phyloP scores from a whole-genome alignment of 1,284 basidiomycete genomes.

The Cystobasidiaceae sp. region DNA sequence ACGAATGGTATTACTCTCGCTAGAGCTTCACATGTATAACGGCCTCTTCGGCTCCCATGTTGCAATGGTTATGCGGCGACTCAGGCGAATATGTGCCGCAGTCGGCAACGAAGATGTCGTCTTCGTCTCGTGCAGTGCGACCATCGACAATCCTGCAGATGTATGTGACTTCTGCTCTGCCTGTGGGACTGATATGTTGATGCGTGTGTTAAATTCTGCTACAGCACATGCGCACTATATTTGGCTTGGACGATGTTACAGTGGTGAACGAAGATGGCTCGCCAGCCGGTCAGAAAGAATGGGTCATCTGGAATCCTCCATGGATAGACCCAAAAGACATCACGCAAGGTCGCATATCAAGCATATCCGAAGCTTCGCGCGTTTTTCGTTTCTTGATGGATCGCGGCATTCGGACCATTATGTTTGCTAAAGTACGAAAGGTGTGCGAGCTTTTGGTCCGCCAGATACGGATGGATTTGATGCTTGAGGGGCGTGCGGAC shows the following conservation, averaged over 20 bases:
- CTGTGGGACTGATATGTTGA: no score
- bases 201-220: no score
- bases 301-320: conserved; percentile 68
- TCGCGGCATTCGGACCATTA: conserved; percentile 69
- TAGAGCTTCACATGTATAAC: conserved; percentile 45
- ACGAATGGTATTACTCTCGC: no score
- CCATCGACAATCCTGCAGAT: conserved; percentile 67
- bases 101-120: conserved; percentile 64
- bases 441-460: conserved; percentile 80
- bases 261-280: conserved; percentile 76
- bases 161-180: conserved; percentile 34
- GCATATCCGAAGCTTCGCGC: conserved; percentile 65
- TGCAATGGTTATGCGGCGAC: conserved; percentile 65
- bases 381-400: conserved; percentile 78
- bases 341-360: conserved; percentile 57
- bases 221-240: conserved; percentile 67
- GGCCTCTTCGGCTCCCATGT: conserved; percentile 56
- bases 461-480: conserved; percentile 64
- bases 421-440: conserved; percentile 82
- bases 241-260: conserved; percentile 65
- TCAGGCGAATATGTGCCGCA: conserved; percentile 73
- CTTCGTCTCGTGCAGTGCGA: conserved; percentile 85
- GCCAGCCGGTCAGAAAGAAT: conserved; percentile 65
- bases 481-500: conserved; percentile 68
- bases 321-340: conserved; percentile 59